Conservation (phyloP, 1,139 yeast species). For the Pichia inconspicua region DNA sequence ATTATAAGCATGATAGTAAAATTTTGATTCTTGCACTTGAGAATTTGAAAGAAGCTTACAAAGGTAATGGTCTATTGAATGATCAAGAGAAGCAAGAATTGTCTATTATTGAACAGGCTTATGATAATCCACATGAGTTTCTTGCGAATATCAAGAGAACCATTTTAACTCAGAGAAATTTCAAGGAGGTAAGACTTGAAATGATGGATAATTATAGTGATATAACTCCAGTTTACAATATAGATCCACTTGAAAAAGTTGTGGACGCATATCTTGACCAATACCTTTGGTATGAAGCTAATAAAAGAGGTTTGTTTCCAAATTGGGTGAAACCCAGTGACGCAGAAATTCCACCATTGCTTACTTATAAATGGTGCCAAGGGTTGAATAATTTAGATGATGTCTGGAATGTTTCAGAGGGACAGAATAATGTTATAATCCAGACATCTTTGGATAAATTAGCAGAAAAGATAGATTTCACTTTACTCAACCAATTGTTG, state of each 20-base stretch:
- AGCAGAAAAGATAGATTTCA: constrained; percentile 81
- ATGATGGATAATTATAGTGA: constrained; percentile 90
- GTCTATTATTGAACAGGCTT: constrained; percentile 91
- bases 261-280: constrained; percentile 96
- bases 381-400: constrained; percentile 76
- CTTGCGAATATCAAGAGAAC: constrained; percentile 77
- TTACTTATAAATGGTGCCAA: constrained; percentile 92
- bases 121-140: constrained; percentile 93
- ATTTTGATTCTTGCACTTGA: constrained; percentile 83
- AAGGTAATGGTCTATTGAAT: constrained; percentile 77
- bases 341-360: constrained; percentile 83
- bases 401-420: constrained; percentile 72
- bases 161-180: constrained; percentile 80
- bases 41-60: constrained; percentile 72
- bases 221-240: constrained; percentile 74
- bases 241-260: constrained; percentile 89
- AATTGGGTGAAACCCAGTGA: constrained; percentile 96
- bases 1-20: constrained; percentile 90
- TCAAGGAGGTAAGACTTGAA: constrained; percentile 80
- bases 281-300: constrained; percentile 94
- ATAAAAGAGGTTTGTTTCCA: constrained; percentile 80
- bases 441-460: constrained; percentile 65
- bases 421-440: constrained; percentile 77
- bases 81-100: constrained; percentile 87
- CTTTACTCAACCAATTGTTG: constrained; percentile 72